Evolutionary conservation across 345 rosid genomes (phyloP).

Genomic region (sweet orange (Citrus sinensis)): DVS_A1.0 CM039167.1:22484001-22484500

Average conservation of each 20-base stretch:
- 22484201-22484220: too few relatives aligned
- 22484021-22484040: too few relatives aligned
- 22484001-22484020: too few relatives aligned
- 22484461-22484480: not conserved
- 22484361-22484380: not conserved
- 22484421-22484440: not conserved
- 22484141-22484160: too few relatives aligned
- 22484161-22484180: too few relatives aligned
- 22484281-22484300: not conserved
- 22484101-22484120: too few relatives aligned
- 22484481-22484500: slow-evolving; percentile 18
- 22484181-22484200: too few relatives aligned
- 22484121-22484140: too few relatives aligned
- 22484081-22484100: too few relatives aligned
- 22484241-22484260: not conserved
- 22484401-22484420: not conserved
- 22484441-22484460: slow-evolving; percentile 13
- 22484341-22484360: not conserved
- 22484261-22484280: slow-evolving; percentile 7
- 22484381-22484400: not conserved
- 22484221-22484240: too few relatives aligned
- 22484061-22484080: too few relatives aligned
- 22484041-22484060: too few relatives aligned
- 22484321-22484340: not conserved
- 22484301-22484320: not conserved